Percentiles rank a stretch among this genome's conserved stretches.
These are phyloP conservation scores for Astraeus odoratus DNA, from an alignment of 768 basidiomycete genomes.

Conservation along the genomic window DNA sequence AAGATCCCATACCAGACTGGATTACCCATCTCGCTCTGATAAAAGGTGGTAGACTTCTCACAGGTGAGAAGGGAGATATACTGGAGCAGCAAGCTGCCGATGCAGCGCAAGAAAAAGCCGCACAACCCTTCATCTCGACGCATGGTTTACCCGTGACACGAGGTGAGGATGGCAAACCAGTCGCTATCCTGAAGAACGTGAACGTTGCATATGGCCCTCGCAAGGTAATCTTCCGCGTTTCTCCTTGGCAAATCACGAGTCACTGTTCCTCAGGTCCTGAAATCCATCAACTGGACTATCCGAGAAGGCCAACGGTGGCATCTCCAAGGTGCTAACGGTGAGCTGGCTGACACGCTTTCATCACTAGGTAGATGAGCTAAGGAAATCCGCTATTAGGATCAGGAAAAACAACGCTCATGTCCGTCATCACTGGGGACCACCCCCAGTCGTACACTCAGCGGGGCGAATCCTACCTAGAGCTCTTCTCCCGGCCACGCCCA, in stretches of 20 bases:
- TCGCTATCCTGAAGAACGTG: conserved; percentile 61
- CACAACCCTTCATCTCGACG: neutral
- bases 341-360: conserved; percentile 5
- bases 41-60: conserved; percentile 38
- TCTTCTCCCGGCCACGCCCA: conserved; percentile 59
- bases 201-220: conserved; percentile 65
- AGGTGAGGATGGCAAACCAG: conserved; percentile 24
- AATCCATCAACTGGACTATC: conserved; percentile 77
- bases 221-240: conserved; percentile 31
- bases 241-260: neutral
- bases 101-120: neutral
- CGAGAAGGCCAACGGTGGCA: conserved; percentile 83
- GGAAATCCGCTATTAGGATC: conserved; percentile 48
- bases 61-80: conserved; percentile 46
- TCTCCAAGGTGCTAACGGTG: conserved; percentile 84
- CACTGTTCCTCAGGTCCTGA: conserved; percentile 49
- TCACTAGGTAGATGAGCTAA: neutral
- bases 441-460: conserved; percentile 85
- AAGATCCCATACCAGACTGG: conserved; percentile 70
- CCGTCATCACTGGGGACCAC: conserved; percentile 89
- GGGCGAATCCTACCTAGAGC: conserved; percentile 35
- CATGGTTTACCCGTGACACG: neutral
- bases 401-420: conserved; percentile 90
- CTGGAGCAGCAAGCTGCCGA: conserved; percentile 21
- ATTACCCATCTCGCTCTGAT: conserved; percentile 62